A percentile compares a stretch with the other conserved stretches of the same genome.
phyloP scores from a whole-genome alignment of 2,329 filamentous ascomycete species.

The Fusarium gaditjirri region DNA sequence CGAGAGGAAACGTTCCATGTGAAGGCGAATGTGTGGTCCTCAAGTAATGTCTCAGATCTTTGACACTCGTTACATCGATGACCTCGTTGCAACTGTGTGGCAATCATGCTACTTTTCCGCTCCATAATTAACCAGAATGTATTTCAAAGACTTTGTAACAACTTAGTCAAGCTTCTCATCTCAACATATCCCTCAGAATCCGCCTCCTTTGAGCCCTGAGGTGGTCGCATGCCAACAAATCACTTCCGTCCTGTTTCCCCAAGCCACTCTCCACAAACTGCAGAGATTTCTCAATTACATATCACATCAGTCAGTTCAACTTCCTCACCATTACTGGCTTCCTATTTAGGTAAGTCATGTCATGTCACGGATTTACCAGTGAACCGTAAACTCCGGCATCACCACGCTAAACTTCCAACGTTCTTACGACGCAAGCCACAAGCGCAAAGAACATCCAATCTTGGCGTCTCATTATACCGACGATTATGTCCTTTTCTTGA shows the following conservation, averaged over 20 bases:
- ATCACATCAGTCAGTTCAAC: not conserved
- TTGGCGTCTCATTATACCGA: not conserved
- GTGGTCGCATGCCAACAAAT: not conserved
- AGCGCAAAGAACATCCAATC: not conserved
- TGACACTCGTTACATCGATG: not conserved
- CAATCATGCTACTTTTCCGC: not conserved
- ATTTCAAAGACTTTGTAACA: not conserved
- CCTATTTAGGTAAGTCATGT: not conserved
- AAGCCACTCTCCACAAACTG: not conserved
- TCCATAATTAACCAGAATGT: not conserved
- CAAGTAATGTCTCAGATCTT: not conserved
- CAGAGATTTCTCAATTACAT: not conserved
- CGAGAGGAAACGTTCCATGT: not conserved
- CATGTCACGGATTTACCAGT: not conserved
- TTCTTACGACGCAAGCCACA: not conserved
- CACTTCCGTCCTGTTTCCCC: not conserved
- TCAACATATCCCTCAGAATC: not conserved
- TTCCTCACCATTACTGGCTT: not conserved
- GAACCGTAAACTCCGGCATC: slow-evolving; percentile 10
- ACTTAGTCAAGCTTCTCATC: not conserved
- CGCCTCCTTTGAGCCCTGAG: too few relatives aligned
- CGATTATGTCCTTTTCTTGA: slow-evolving; percentile 11
- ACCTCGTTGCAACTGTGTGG: not conserved
- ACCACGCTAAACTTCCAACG: not conserved
- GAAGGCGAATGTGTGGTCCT: not conserved